These are phyloP conservation scores for Colletotrichum sp. DNA, from an alignment of 2,329 filamentous ascomycete species.

Conservation along the genomic window DNA sequence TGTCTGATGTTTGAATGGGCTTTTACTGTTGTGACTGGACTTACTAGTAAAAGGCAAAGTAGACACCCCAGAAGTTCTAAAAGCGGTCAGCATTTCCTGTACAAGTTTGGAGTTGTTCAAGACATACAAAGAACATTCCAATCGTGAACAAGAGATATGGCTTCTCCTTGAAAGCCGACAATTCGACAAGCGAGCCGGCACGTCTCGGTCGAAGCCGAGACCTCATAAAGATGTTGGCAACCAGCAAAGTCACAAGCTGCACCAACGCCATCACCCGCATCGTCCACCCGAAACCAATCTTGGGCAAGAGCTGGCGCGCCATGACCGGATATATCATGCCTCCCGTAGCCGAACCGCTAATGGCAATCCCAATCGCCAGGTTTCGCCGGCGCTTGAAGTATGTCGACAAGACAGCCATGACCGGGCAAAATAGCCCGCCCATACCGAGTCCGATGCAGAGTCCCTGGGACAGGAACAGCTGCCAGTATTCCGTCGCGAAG, in stretches of 20 bases:
- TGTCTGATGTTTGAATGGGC: slow-evolving; percentile 34
- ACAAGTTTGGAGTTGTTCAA: neutral
- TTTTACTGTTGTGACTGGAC: slow-evolving; percentile 34
- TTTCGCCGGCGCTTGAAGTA: slow-evolving; percentile 60
- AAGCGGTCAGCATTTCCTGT: slow-evolving; percentile 37
- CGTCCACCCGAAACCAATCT: slow-evolving; percentile 63
- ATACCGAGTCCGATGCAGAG: slow-evolving; percentile 56
- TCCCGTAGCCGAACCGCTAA: slow-evolving; percentile 59
- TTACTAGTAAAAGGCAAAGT: slow-evolving; percentile 50
- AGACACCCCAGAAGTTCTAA: slow-evolving; percentile 38
- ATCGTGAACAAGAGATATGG: slow-evolving; percentile 37
- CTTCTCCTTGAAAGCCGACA: slow-evolving; percentile 37
- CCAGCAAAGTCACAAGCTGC: slow-evolving; percentile 73
- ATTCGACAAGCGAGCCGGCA: slow-evolving; percentile 49
- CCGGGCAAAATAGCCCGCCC: slow-evolving; percentile 59
- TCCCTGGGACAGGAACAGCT: slow-evolving; percentile 55
- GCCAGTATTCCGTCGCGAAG: slow-evolving; percentile 48
- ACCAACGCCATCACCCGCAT: slow-evolving; percentile 67
- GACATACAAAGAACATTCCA: slow-evolving; percentile 35
- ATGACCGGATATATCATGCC: slow-evolving; percentile 57
- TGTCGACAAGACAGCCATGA: slow-evolving; percentile 61
- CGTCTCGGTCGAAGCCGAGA: slow-evolving; percentile 26
- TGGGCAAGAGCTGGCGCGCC: slow-evolving; percentile 56
- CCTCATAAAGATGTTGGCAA: slow-evolving; percentile 48
- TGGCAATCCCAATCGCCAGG: slow-evolving; percentile 62